phyloP scores from a whole-genome alignment of 371 early-diverging fungal species.

The Mucor lusitanicus region DNA sequence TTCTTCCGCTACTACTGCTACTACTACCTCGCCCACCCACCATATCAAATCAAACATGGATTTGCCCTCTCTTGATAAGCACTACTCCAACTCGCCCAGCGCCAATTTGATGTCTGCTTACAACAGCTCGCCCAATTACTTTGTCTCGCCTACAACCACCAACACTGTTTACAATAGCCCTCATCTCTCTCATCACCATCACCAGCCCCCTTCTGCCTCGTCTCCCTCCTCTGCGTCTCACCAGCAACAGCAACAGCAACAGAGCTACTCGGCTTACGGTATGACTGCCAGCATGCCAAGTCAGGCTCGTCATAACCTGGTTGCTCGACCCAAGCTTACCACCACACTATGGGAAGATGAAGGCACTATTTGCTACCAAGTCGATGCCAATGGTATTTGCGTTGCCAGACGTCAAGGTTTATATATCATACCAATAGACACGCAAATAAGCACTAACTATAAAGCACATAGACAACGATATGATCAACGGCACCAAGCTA shows the following conservation, averaged over 20 bases:
- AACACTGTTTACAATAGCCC: neutral
- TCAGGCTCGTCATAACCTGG: slow-evolving; percentile 19
- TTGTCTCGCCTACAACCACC: slow-evolving; percentile 10
- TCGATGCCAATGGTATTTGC: slow-evolving; percentile 81
- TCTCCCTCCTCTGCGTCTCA: neutral
- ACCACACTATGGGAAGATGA: slow-evolving; percentile 88
- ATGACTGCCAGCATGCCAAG: slow-evolving; percentile 1
- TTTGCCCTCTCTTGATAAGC: slow-evolving; percentile 1
- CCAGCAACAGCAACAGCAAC: neutral
- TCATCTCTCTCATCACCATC: neutral
- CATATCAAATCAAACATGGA: neutral
- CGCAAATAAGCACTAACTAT: neutral
- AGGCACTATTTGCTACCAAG: slow-evolving; percentile 79
- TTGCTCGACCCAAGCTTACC: slow-evolving; percentile 64
- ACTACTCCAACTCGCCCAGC: neutral
- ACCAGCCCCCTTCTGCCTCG: neutral
- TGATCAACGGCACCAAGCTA: slow-evolving; percentile 83
- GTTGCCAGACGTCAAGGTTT: slow-evolving; percentile 76
- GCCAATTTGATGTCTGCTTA: slow-evolving; percentile 13
- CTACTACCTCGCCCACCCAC: neutral
- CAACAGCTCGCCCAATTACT: slow-evolving; percentile 15
- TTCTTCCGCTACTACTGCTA: slow-evolving; percentile 3
- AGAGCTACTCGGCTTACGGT: slow-evolving; percentile 3
- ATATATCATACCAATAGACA: neutral
- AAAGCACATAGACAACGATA: slow-evolving; percentile 64